Base-by-base conservation (phyloP, 139 green algal genomes). In the Chlorella sp. region DNA sequence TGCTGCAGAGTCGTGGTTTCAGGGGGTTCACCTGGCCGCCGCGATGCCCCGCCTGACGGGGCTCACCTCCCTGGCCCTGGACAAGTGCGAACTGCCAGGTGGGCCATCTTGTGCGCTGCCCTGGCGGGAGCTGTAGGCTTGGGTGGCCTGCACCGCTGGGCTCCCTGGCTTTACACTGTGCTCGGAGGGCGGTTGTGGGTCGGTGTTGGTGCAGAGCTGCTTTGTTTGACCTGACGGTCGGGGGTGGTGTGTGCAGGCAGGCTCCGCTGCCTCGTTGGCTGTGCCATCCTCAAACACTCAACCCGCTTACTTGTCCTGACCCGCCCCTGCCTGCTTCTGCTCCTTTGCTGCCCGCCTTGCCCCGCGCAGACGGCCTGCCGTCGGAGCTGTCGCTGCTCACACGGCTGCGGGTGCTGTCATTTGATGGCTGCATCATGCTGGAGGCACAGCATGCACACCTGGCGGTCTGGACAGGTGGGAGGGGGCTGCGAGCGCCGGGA, bases 21-120 rank as follows among this genome's bases (percentile, higher is more conserved):
- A 64, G 7, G 30, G 21, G 14, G 9, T 19, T 3, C 82, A 88
- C 68, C 66, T 88, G 84, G 39, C 71, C 16, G 68, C 16, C 21
- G 84, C 84, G 57, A 66, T 88, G 68, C 84, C 84, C 1, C 68
- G 84, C 37, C 84, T 88, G 37, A 80, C 66, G 22, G 39, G 30
- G 26, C 84, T 88, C 84, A 88, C 66, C 68, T 88, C 84, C n/a
- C 68, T 88, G 28, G 84, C 84, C 0, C 73, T 88, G 28, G 84
- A 88, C 84, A 81, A 81, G 28, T 88, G 84, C 84, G 84, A 88
- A 30, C 40, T 88, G 37, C 40, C 68, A 48, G 75, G 75, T 81
- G 71, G n/a, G 71, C 32, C 30, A 68, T 14, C 21, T 5, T 14
- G 64, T 26, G 64, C 5, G 5, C 22, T 26, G 64, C 22, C 2